Base-by-base conservation (phyloP, 108 stramenopile genomes). In the Cyclotella atomus region DNA sequence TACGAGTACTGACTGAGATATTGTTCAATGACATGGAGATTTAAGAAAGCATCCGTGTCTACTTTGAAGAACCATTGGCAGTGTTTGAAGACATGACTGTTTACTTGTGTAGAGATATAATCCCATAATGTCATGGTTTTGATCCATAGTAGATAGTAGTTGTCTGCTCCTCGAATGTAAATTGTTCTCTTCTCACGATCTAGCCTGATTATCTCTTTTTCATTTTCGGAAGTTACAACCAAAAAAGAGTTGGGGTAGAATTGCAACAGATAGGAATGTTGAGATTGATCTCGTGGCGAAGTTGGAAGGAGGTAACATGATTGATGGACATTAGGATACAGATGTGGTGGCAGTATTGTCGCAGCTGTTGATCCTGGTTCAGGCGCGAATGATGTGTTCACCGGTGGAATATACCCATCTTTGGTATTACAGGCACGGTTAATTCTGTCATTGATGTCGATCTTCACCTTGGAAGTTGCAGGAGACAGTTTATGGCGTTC, bases 11-110 rank as follows among this genome's bases (percentile, higher is more conserved):
- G 25, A 30, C 23, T 30, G 14, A 68, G 52, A 35, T 46, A 52
- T 36, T 68, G 67, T 68, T 68, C 67, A 38, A 68, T 52, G 25
- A 36, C 25, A 54, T 68, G 67, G 17, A 68, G 52, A 33, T 68
- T 54, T 30, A 68, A 21, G 32, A 68, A 68, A 17, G 67, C 29
- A 23, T 68, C 67, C 17, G 67, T 68, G 25, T 68, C 67, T 3
- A 68, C 67, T 34, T 68, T 68, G 21, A 68, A 68, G 28, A 68
- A 68, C 67, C 67, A 68, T 24, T 54, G 27, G 30, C 67, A 68
- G 19, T 35, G 16, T 21, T 54, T 34, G 35, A 54, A 54, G 14
- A 35, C 28, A 35, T 36, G 1, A 1, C 12, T 12, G 24, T 30
- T 57, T 32, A 30, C 10, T 30, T 57, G 52, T 1, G 67, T 46